phyloP scores from a whole-genome alignment of 768 basidiomycete genomes.

The Hortiboletus campestris region DNA sequence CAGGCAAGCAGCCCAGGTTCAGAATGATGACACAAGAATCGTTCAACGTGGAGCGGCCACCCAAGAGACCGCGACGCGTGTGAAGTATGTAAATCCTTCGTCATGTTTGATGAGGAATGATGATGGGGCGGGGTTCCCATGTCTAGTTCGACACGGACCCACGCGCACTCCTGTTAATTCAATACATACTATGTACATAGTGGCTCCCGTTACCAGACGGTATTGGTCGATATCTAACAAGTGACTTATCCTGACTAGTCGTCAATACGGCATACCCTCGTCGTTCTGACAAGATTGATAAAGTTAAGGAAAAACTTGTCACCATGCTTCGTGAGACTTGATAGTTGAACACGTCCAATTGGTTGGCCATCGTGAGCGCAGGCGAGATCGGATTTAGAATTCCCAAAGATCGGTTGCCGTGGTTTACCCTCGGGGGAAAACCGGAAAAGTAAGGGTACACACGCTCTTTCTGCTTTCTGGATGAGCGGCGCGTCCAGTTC shows the following conservation, averaged over 20 bases:
- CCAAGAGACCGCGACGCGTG: no score
- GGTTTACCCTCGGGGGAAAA: not conserved
- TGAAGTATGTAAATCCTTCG: no score
- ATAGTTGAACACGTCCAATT: not conserved
- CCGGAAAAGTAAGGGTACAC: not conserved
- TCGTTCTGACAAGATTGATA: not conserved
- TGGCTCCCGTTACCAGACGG: not conserved
- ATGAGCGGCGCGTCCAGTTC: not conserved
- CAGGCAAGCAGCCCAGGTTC: no score
- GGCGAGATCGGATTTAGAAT: not conserved
- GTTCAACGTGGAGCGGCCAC: no score
- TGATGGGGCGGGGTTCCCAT: no score
- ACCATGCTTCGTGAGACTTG: constrained; percentile 5
- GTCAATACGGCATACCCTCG: no score
- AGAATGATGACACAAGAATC: not conserved
- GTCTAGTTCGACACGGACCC: no score
- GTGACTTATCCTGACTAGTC: no score
- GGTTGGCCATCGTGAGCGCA: not conserved
- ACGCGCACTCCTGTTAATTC: no score
- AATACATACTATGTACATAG: no score
- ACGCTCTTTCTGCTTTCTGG: not conserved
- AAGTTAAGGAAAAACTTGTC: not conserved
- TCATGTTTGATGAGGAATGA: no score
- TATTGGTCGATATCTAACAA: no score
- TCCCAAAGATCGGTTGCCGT: not conserved